Percentiles rank a stretch among this genome's conserved stretches.
Evolutionary conservation across 164 flowering plant genomes (phyloP).

Genomic region (Nymphaea thermarum): DNA sequence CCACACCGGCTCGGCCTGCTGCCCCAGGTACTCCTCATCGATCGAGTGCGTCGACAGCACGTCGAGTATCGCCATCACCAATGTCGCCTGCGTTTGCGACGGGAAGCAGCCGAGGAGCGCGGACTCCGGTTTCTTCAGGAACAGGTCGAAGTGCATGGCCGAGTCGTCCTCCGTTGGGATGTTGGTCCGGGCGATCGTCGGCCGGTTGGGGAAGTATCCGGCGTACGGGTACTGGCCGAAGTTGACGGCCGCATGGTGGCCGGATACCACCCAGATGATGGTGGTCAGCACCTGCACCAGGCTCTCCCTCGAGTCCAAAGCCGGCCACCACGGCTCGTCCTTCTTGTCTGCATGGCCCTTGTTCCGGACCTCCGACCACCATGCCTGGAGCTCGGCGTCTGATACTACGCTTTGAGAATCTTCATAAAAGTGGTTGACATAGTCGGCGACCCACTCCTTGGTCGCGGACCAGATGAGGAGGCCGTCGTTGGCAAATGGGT

Average conservation of each 20-base stretch:
- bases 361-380: slow-evolving; percentile 66
- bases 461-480: slow-evolving; percentile 16
- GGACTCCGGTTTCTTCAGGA: slow-evolving; percentile 16
- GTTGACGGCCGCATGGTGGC: slow-evolving; percentile 26
- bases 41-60: slow-evolving; percentile 28
- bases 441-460: slow-evolving; percentile 18
- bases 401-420: slow-evolving; percentile 14
- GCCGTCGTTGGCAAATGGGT: slow-evolving; percentile 23
- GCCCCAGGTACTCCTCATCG: slow-evolving; percentile 34
- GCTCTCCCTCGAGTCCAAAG: slow-evolving; percentile 10
- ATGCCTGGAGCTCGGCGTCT: slow-evolving; percentile 64
- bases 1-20: slow-evolving; percentile 16
- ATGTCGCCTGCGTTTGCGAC: slow-evolving; percentile 23
- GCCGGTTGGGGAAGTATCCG: slow-evolving; percentile 54
- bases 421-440: slow-evolving; percentile 15
- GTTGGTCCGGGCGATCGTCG: slow-evolving; percentile 40
- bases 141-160: slow-evolving; percentile 4
- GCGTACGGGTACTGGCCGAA: slow-evolving; percentile 22
- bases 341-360: slow-evolving; percentile 44
- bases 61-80: slow-evolving; percentile 26
- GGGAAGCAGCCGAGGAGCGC: slow-evolving; percentile 18
- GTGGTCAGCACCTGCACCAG: slow-evolving; percentile 15
- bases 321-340: slow-evolving; percentile 33
- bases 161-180: slow-evolving; percentile 50
- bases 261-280: slow-evolving; percentile 25